Evolutionary conservation across 805 yeast species (phyloP).

Genomic region (Myxozyma kluyveri): DNA sequence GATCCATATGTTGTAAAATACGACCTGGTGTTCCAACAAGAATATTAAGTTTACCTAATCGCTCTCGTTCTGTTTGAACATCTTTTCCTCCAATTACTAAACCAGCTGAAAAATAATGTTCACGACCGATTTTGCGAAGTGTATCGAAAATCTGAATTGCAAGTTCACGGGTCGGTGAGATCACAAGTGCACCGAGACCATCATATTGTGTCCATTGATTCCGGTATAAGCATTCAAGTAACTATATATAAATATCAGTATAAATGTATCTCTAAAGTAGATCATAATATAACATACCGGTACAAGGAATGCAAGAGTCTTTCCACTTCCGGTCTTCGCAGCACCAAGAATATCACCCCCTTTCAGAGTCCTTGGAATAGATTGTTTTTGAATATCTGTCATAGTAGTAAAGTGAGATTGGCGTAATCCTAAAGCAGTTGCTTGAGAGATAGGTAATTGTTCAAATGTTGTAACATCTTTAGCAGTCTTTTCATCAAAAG

Average conservation of each 20-base stretch:
- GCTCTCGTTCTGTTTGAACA: slow-evolving; percentile 72
- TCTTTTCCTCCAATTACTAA: slow-evolving; percentile 93
- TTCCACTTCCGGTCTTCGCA: slow-evolving; percentile 89
- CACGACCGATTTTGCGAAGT: slow-evolving; percentile 71
- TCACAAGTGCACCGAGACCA: slow-evolving; percentile 83
- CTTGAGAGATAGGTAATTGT: slow-evolving; percentile 31
- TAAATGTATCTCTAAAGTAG: neutral
- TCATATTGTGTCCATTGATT: slow-evolving; percentile 77
- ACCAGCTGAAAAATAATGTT: slow-evolving; percentile 79
- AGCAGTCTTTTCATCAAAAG: slow-evolving; percentile 11
- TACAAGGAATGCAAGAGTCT: slow-evolving; percentile 79
- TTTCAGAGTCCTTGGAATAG: slow-evolving; percentile 73
- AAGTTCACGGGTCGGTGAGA: slow-evolving; percentile 89
- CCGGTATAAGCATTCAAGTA: slow-evolving; percentile 49
- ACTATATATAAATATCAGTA: slow-evolving; percentile 1
- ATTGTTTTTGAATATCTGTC: slow-evolving; percentile 81
- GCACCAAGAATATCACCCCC: slow-evolving; percentile 82
- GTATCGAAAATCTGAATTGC: slow-evolving; percentile 92
- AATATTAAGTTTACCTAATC: slow-evolving; percentile 75
- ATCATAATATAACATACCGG: slow-evolving; percentile 53
- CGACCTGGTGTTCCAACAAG: slow-evolving; percentile 92
- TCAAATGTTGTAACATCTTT: slow-evolving; percentile 13
- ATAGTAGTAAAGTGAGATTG: slow-evolving; percentile 73
- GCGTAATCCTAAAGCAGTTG: slow-evolving; percentile 42
- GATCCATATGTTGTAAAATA: slow-evolving; percentile 84